A percentile compares a stretch with the other conserved stretches of the same genome.
These are phyloP conservation scores for Apiospora aurea DNA, from an alignment of 2,329 filamentous ascomycete genomes.

Conservation along the genomic window DNA sequence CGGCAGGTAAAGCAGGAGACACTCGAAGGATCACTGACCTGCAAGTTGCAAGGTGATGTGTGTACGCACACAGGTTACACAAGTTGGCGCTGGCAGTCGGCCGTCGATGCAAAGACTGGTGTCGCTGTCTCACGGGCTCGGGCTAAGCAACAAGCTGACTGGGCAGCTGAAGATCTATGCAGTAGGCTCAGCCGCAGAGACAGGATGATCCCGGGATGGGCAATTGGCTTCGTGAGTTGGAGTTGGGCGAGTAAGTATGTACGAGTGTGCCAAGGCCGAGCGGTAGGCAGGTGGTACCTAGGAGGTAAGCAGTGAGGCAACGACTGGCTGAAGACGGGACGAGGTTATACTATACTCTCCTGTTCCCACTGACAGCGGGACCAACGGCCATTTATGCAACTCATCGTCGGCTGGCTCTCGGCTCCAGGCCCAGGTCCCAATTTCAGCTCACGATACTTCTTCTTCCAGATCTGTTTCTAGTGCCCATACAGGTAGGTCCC, in stretches of 20 bases:
- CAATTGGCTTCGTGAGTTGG: neutral
- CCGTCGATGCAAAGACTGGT: neutral
- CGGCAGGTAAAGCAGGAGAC: neutral
- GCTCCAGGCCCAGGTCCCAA: neutral
- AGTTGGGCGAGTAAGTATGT: no score
- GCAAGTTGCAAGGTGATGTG: neutral
- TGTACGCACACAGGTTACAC: constrained; percentile 6
- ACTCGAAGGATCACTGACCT: neutral
- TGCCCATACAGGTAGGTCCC: neutral
- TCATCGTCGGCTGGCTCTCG: neutral
- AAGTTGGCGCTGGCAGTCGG: neutral
- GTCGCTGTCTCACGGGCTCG: neutral
- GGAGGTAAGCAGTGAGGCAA: neutral
- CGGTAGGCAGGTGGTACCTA: neutral
- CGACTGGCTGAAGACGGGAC: neutral
- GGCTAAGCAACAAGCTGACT: neutral
- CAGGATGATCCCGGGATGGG: neutral
- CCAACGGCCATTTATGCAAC: constrained; percentile 1
- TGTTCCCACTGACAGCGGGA: neutral
- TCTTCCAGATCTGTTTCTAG: neutral
- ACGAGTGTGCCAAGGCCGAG: neutral
- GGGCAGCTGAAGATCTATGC: constrained; percentile 1
- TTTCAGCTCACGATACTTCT: neutral
- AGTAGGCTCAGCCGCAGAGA: constrained; percentile 17
- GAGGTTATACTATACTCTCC: neutral